These are phyloP conservation scores for Decorospora gaudefroyi DNA, from an alignment of 2,329 filamentous ascomycete species.

Conservation along the genomic window DNA sequence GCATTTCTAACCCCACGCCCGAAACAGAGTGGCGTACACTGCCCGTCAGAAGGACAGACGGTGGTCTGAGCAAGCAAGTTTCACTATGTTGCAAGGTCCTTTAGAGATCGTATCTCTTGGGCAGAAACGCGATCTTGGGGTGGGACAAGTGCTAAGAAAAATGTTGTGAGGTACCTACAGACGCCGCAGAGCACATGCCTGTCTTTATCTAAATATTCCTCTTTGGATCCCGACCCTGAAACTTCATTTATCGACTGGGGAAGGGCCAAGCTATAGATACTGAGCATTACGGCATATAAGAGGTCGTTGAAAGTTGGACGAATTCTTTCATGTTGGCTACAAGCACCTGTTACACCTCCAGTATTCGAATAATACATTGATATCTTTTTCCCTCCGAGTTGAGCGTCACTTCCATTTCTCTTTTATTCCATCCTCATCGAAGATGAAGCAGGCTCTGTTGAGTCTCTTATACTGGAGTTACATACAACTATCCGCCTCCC, in stretches of 20 bases:
- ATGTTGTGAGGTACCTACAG: slow-evolving; percentile 2
- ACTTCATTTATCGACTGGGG: neutral
- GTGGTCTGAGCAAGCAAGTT: too few relatives aligned
- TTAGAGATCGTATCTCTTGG: too few relatives aligned
- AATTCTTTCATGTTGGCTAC: too few relatives aligned
- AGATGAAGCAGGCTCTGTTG: slow-evolving; percentile 4
- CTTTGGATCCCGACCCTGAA: slow-evolving; percentile 1
- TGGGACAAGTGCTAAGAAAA: slow-evolving; percentile 1
- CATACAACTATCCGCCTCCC: slow-evolving; percentile 5
- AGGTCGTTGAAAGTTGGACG: too few relatives aligned
- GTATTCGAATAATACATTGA: too few relatives aligned
- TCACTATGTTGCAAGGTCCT: too few relatives aligned
- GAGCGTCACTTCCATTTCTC: slow-evolving; percentile 1
- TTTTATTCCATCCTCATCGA: slow-evolving; percentile 1
- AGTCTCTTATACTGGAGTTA: slow-evolving; percentile 3
- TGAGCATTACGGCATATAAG: neutral
- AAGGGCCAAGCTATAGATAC: neutral
- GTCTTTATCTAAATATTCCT: slow-evolving; percentile 3
- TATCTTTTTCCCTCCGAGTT: neutral
- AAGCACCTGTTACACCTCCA: too few relatives aligned
- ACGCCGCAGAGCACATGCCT: slow-evolving; percentile 8
- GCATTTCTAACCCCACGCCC: too few relatives aligned
- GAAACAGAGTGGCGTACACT: too few relatives aligned
- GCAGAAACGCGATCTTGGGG: slow-evolving; percentile 1
- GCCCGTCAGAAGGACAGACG: too few relatives aligned